These are phyloP conservation scores for Monotropa hypopitys DNA, from an alignment of 179 eudicot species.

Conservation along the genomic window DNA sequence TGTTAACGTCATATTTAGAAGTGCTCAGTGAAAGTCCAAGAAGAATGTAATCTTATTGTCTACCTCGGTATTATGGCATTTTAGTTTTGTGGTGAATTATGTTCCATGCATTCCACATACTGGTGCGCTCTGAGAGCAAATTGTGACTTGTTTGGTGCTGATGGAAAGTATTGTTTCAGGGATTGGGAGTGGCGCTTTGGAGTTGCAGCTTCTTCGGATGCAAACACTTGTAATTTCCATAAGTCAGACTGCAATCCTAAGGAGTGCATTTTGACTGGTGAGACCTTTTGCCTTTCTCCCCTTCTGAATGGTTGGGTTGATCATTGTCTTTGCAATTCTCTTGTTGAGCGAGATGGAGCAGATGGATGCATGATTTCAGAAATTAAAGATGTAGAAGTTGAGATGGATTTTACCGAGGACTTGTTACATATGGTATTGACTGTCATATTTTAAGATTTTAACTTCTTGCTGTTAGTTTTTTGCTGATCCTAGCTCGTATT, in stretches of 20 bases:
- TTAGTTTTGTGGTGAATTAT: background rate
- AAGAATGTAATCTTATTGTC: background rate
- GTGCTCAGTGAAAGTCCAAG: background rate
- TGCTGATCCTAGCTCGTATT: background rate
- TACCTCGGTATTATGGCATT: background rate
- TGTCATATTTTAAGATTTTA: background rate
- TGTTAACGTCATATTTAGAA: background rate
- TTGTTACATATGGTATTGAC: slow-evolving; percentile 66
- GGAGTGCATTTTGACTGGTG: slow-evolving; percentile 10
- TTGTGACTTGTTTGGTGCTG: slow-evolving; percentile 5
- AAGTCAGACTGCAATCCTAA: background rate
- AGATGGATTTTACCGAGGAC: slow-evolving; percentile 97
- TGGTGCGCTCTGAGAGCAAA: background rate
- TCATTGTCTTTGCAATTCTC: slow-evolving; percentile 17
- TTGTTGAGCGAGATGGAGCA: slow-evolving; percentile 14
- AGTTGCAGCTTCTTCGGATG: slow-evolving; percentile 11
- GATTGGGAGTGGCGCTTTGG: slow-evolving; percentile 20
- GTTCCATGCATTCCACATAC: background rate
- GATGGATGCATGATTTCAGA: slow-evolving; percentile 14
- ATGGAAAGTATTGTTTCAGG: slow-evolving; percentile 18
- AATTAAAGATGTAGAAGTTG: slow-evolving; percentile 40
- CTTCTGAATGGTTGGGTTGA: slow-evolving; percentile 10
- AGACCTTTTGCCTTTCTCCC: slow-evolving; percentile 9
- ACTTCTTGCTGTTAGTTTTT: background rate
- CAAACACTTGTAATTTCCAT: background rate